These are phyloP conservation scores for Calocera viscosa DNA, from an alignment of 768 basidiomycete species.

Conservation along the genomic window DNA sequence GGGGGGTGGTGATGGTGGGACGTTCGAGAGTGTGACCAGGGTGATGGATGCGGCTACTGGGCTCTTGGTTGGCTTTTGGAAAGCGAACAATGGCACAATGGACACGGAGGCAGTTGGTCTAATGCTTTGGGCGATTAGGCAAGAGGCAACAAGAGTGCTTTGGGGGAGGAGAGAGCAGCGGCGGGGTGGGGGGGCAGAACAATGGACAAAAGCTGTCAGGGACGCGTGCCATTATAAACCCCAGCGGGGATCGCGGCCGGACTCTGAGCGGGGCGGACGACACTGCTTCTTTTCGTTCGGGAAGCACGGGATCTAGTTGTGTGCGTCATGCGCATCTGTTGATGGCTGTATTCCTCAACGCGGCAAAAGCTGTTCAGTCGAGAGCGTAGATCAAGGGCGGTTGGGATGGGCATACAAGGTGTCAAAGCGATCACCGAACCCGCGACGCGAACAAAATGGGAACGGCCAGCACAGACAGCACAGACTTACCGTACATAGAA, in stretches of 20 bases:
- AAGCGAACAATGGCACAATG: not conserved
- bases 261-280: not conserved
- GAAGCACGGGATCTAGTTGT: not conserved
- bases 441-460: slow-evolving; percentile 7
- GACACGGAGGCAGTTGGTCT: not conserved
- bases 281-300: not conserved
- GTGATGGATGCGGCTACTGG: not conserved
- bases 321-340: slow-evolving; percentile 2
- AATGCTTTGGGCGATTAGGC: not conserved
- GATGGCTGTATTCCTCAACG: not conserved
- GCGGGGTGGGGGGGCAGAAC: not conserved
- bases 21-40: slow-evolving; percentile 1
- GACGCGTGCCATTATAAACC: slow-evolving; percentile 3
- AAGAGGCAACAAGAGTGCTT: not conserved
- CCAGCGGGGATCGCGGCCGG: too few species aligned
- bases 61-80: not conserved
- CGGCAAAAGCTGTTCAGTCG: not conserved
- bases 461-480: not conserved
- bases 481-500: not conserved
- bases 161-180: not conserved
- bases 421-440: not conserved
- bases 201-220: slow-evolving; percentile 6
- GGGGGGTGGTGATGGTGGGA: not conserved
- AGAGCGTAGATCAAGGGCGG: not conserved
- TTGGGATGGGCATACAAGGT: not conserved